Conservation (phyloP, 257 asterid species). For the Petunia secreta region DNA sequence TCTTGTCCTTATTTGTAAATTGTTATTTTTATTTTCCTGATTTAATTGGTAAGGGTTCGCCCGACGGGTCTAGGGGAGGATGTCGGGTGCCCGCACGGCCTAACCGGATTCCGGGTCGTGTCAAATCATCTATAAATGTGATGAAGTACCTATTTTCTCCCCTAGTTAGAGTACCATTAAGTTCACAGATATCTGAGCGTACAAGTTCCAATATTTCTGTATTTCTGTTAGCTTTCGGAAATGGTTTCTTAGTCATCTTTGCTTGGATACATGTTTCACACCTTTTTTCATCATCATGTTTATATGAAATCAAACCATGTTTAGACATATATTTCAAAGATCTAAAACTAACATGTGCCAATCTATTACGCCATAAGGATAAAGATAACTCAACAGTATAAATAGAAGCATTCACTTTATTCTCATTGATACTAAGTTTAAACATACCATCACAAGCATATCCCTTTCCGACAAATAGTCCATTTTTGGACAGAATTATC, state of each 20-base stretch:
- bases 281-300: neutral
- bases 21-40: no score
- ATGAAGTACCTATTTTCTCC: neutral
- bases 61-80: no score
- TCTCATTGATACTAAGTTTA: conserved; percentile 6
- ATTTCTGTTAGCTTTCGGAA: neutral
- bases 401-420: neutral
- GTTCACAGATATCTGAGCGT: neutral
- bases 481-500: neutral
- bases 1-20: no score
- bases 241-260: neutral
- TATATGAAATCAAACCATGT: neutral
- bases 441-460: conserved; percentile 16
- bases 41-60: no score
- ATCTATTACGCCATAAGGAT: neutral
- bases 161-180: neutral
- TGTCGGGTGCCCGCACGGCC: no score
- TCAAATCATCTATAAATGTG: conserved; percentile 9
- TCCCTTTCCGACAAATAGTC: neutral
- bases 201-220: neutral
- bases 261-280: conserved; percentile 22
- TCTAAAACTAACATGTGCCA: neutral
- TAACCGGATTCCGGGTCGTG: no score
- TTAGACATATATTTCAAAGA: neutral
- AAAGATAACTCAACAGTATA: neutral